Base-by-base conservation (phyloP, 148 eudicot species). In the Vaccinium macrocarpon region DNA sequence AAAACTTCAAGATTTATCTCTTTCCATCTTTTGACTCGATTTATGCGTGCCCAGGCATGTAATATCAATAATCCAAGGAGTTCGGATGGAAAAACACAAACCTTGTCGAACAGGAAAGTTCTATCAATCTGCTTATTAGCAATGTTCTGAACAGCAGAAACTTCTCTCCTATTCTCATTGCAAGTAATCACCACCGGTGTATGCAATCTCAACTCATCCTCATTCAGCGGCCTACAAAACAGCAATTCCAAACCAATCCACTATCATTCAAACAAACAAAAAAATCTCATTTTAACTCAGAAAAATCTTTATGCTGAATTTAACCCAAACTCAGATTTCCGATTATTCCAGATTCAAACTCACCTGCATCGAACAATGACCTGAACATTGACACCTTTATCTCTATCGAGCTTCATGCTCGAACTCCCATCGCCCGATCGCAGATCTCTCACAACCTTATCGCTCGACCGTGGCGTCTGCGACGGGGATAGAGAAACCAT, bases 51-150 rank as follows among this genome's bases (percentile, higher is more conserved):
- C 12, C 68, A 62, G 12, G 68, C 27, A 64, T 64, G 29, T 64
- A 64, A 15, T 23, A 23, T 23, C 5, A 9, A 13, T 14, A 51
- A 16, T 23, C 74, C 35, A 12, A 59, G 49, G 50, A 62, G 55
- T 13, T 21, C 15, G 51, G 14, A 64, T 50, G 71, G 14, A 81
- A 78, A 49, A 72, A 25, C 86, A 35, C 87, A 84, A 82, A 97
- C 99, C 98, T 91, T 93, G 81, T 97, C 98, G 83, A 97, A 97
- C 55, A 90, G 84, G 86, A 97, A 97, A 81, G 95, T 94, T 84
- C 93, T 90, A 87, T 97, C 99, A 88, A 95, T 97, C 86, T 95
- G 99, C 93, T 95, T 95, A 89, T 94, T 95, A 83, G 98, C 99
- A 55, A 97, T 95, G 68, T 88, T 88, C 93, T 95, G 98, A 87